Conservation (phyloP, 78 protist species). For the Ministeria vibrans region DNA sequence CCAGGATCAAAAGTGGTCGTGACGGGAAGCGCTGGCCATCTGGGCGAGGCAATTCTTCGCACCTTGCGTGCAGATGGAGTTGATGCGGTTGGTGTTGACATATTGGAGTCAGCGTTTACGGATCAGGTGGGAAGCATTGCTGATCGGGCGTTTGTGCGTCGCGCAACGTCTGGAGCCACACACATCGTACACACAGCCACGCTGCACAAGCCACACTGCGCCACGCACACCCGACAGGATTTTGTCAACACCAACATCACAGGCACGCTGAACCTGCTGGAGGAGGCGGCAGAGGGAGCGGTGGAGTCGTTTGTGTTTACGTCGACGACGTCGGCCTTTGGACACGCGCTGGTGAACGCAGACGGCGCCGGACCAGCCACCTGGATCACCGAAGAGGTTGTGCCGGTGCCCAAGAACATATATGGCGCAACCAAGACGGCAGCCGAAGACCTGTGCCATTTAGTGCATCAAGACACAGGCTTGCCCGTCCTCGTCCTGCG, state of each 20-base stretch:
- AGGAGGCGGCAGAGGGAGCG: neutral
- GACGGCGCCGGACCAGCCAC: slow-evolving; percentile 8
- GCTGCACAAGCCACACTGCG: slow-evolving; percentile 24
- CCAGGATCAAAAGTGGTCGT: slow-evolving; percentile 9
- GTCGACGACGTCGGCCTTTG: slow-evolving; percentile 12
- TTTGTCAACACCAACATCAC: slow-evolving; percentile 29
- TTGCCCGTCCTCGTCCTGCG: slow-evolving; percentile 1
- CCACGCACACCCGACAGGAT: slow-evolving; percentile 6
- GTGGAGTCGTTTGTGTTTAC: slow-evolving; percentile 8
- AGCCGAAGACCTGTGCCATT: slow-evolving; percentile 4
- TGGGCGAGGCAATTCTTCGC: slow-evolving; percentile 6
- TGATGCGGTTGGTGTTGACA: slow-evolving; percentile 2
- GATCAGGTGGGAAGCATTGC: neutral
- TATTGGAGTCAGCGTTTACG: slow-evolving; percentile 19
- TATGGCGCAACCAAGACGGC: slow-evolving; percentile 17
- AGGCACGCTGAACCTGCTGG: slow-evolving; percentile 25
- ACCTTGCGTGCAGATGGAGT: neutral
- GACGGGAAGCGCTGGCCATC: slow-evolving; percentile 9
- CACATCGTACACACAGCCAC: slow-evolving; percentile 16
- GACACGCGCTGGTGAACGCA: slow-evolving; percentile 7
- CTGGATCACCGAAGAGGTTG: slow-evolving; percentile 27
- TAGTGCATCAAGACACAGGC: slow-evolving; percentile 4
- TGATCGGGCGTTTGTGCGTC: slow-evolving; percentile 8
- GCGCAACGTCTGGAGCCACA: neutral
- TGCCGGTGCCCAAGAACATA: slow-evolving; percentile 22